Evolutionary conservation across 352 stramenopile species (phyloP).

Genomic region (Globisporangium lucens): DNA sequence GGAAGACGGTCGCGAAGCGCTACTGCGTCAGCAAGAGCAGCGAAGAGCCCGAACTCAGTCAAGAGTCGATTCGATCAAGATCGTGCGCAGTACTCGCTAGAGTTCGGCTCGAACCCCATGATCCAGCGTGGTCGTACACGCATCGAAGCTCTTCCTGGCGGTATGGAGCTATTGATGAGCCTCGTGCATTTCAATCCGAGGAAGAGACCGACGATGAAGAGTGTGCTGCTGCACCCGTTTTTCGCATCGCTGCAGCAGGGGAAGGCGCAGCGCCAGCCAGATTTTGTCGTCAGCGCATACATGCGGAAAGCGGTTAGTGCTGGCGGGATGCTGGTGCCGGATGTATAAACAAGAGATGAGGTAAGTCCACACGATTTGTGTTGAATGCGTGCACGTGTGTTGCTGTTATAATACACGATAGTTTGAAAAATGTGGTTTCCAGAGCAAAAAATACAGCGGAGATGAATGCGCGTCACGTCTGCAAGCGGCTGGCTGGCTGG

Average conservation of each 20-base stretch:
- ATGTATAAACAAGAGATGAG: constrained; percentile 29
- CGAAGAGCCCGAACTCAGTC: constrained; percentile 6
- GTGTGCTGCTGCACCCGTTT: constrained; percentile 52
- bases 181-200: constrained; percentile 65
- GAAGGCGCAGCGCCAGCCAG: constrained; percentile 16
- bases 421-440: background rate
- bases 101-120: constrained; percentile 35
- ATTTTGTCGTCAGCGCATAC: constrained; percentile 68
- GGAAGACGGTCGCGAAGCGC: constrained; percentile 18
- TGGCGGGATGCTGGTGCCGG: constrained; percentile 21
- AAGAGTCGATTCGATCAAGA: constrained; percentile 46
- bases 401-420: constrained; percentile 1
- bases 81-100: constrained; percentile 45
- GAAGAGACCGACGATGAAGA: constrained; percentile 62
- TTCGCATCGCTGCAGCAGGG: constrained; percentile 44
- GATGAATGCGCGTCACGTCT: background rate
- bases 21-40: constrained; percentile 11
- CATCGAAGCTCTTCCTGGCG: constrained; percentile 37
- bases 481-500: background rate
- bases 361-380: background rate
- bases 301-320: constrained; percentile 7
- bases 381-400: background rate
- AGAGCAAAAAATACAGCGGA: background rate
- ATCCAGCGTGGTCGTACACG: constrained; percentile 55
- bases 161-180: constrained; percentile 42